These are phyloP conservation scores for Trichomonascaceae sp. DNA, from an alignment of 1,139 yeast genomes.

Conservation along the genomic window DNA sequence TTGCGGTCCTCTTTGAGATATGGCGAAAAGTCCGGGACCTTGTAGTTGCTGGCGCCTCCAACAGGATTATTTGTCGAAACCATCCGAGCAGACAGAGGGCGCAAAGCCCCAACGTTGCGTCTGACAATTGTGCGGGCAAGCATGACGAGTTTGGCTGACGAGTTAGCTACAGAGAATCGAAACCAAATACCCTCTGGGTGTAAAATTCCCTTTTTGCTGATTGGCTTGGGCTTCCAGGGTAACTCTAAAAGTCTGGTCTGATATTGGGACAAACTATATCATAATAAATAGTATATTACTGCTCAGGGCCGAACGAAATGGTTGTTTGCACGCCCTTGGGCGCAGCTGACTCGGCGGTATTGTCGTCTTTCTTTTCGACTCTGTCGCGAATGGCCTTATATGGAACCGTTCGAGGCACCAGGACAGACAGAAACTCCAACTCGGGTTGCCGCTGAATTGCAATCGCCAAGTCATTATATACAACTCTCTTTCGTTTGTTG, in stretches of 20 bases:
- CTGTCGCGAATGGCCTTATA: constrained; percentile 12
- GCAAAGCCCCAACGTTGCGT: constrained; percentile 3
- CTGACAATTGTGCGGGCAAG: neutral
- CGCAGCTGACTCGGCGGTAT: neutral
- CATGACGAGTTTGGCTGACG: no score
- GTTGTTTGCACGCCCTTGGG: neutral
- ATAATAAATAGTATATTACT: no score
- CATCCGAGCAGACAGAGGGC: constrained; percentile 3
- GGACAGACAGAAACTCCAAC: constrained; percentile 42
- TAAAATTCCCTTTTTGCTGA: neutral
- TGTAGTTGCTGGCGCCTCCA: constrained; percentile 57
- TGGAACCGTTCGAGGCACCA: constrained; percentile 21
- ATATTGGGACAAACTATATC: no score
- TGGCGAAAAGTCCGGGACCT: constrained; percentile 83
- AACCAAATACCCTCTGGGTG: no score
- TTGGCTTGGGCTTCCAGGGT: neutral
- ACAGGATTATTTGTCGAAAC: constrained; percentile 18
- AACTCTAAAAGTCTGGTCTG: no score
- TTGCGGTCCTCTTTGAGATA: constrained; percentile 65
- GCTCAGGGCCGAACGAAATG: neutral
- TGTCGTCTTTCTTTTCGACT: neutral
- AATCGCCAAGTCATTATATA: constrained; percentile 61
- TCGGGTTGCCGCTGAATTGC: constrained; percentile 59
- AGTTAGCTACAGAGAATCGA: no score
- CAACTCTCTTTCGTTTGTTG: constrained; percentile 57